Evolutionary conservation across 176 grass and related monocot species (phyloP), one percentile per base, ranked within the genome.

Genomic region (Oryza coarctata): DNA sequence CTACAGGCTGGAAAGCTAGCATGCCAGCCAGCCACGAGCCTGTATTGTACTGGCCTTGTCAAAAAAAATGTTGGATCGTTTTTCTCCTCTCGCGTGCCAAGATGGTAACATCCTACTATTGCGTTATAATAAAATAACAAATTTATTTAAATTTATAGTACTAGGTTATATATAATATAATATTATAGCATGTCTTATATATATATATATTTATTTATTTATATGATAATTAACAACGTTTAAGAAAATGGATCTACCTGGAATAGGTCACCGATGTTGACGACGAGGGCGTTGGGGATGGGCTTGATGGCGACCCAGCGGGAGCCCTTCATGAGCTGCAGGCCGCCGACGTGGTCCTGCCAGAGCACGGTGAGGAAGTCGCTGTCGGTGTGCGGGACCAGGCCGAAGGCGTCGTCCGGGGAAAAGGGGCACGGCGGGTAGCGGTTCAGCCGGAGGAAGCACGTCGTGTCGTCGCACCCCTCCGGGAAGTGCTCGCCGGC

Each of bases 361-460:
- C 82, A 79, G 5, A 95, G 82, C 65, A 99, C 87, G 64, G 96
- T 99, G 76, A 99, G 89, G 91, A 93, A 99, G 82, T 89, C 90
- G 77, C 93, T 99, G 89, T 95, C 93, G 30, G 93, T 93, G 86
- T 98, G 96, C 12, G 96, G 96, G 68, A 95, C 90, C 80, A 99
- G 83, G 3, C 93, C 93, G 50, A 91, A 93, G 76, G 82, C 55
- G 55, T 25, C 55, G 62, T 84, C 87, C 8, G 82, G 67, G 2
- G 86, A 78, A 35, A 92, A 77, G 25, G 93, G 89, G 77, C 96
- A 99, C 57, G 87, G 38, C 68, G 96, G 96, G 85, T 99, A 99
- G 49, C 87, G 58, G 87, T 99, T 99, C 60, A 95, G 85, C 49
- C 93, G 88, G 30, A 99, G 89, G 81, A 95, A 95, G 61, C 93